Conservation (phyloP, 805 yeast species). For the Candida sithepensis region DNA sequence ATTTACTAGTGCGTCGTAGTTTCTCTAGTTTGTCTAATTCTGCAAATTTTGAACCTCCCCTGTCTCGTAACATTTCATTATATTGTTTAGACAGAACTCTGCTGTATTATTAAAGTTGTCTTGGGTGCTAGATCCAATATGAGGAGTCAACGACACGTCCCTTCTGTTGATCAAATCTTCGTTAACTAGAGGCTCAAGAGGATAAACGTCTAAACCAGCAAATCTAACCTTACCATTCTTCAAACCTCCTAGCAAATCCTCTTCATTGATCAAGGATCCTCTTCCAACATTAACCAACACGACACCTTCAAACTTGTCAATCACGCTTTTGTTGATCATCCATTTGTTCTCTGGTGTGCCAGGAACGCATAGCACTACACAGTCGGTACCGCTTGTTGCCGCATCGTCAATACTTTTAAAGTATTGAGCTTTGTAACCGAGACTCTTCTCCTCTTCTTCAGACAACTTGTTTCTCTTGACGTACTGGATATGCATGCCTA, state of each 20-base stretch:
- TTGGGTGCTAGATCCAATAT: conserved; percentile 63
- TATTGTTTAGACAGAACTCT: conserved; percentile 50
- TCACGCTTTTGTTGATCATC: conserved; percentile 46
- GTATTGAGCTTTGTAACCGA: conserved; percentile 46
- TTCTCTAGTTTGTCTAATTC: conserved; percentile 10
- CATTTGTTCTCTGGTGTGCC: conserved; percentile 55
- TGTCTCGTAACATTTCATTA: conserved; percentile 41
- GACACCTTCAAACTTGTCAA: conserved; percentile 49
- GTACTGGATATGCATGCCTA: conserved; percentile 66
- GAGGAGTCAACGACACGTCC: conserved; percentile 68
- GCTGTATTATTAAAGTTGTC: conserved; percentile 55
- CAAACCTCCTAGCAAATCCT: conserved; percentile 59
- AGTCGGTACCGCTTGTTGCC: conserved; percentile 35
- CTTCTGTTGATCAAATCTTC: conserved; percentile 48
- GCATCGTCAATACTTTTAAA: conserved; percentile 42
- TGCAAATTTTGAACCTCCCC: conserved; percentile 23
- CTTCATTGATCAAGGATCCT: conserved; percentile 65
- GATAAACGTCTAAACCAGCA: conserved; percentile 73
- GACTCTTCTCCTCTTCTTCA: conserved; percentile 29
- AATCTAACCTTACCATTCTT: conserved; percentile 55
- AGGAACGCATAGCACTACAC: conserved; percentile 66
- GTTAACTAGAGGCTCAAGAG: conserved; percentile 56
- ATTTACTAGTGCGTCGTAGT: too few species aligned
- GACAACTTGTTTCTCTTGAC: conserved; percentile 50
- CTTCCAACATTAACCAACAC: conserved; percentile 74